phyloP scores from a whole-genome alignment of 2,329 filamentous ascomycete genomes.

The Microthyrium microscopicum region DNA sequence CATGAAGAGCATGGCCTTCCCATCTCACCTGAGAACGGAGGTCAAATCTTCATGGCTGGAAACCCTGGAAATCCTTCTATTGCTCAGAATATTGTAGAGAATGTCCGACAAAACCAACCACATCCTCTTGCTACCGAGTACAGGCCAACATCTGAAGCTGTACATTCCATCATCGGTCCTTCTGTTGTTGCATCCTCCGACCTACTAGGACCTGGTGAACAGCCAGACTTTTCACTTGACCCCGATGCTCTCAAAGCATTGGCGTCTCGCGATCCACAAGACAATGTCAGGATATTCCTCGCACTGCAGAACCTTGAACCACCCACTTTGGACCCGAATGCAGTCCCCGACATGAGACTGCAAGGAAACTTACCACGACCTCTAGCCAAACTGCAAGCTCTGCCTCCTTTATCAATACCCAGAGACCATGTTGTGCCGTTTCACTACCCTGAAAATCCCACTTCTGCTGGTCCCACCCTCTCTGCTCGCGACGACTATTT shows the following conservation, averaged over 20 bases:
- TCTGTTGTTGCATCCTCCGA: constrained; percentile 88
- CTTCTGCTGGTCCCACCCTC: constrained; percentile 19
- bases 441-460: too few species aligned
- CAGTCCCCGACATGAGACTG: constrained; percentile 19
- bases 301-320: constrained; percentile 59
- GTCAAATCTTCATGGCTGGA: constrained; percentile 60
- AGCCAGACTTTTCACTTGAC: constrained; percentile 51
- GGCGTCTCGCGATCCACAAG: constrained; percentile 63
- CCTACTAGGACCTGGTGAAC: constrained; percentile 54
- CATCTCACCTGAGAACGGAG: constrained; percentile 42
- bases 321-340: constrained; percentile 32
- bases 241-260: constrained; percentile 56
- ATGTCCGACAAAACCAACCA: constrained; percentile 20
- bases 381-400: constrained; percentile 33
- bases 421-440: too few species aligned
- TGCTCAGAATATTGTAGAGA: constrained; percentile 33
- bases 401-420: constrained; percentile 42
- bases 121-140: constrained; percentile 22
- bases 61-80: constrained; percentile 64
- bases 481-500: constrained; percentile 16
- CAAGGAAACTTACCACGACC: constrained; percentile 21
- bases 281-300: constrained; percentile 85
- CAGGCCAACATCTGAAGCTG: constrained; percentile 56
- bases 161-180: constrained; percentile 28
- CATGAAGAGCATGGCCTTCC: constrained; percentile 54